Conservation (phyloP, 768 basidiomycete genomes). For the Tulasnella sp. region DNA sequence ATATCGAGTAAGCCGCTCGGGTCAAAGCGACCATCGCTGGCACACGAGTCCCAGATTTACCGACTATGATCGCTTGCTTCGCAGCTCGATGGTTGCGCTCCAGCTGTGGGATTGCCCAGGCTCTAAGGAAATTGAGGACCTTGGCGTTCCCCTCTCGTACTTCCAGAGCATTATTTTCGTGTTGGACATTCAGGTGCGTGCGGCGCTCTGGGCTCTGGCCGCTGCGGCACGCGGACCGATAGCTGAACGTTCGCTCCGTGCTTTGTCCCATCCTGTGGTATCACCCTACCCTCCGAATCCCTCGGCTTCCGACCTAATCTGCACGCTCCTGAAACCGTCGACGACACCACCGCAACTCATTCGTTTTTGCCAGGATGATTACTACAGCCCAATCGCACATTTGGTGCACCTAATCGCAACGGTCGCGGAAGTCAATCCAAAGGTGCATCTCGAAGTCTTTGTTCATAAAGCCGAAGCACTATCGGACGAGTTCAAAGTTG, state of each 20-base stretch:
- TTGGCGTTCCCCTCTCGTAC: slow-evolving; percentile 68
- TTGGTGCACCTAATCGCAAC: slow-evolving; percentile 78
- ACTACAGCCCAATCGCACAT: slow-evolving; percentile 76
- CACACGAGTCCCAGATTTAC: slow-evolving; percentile 18
- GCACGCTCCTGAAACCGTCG: slow-evolving; percentile 6
- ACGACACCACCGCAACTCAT: not conserved
- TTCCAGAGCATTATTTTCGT: slow-evolving; percentile 89
- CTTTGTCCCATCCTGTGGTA: slow-evolving; percentile 18
- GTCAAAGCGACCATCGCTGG: not conserved
- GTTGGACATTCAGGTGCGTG: slow-evolving; percentile 84
- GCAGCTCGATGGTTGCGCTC: slow-evolving; percentile 84
- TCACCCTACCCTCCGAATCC: slow-evolving; percentile 16
- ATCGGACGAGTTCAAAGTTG: slow-evolving; percentile 77
- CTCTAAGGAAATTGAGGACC: slow-evolving; percentile 72
- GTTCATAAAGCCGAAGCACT: slow-evolving; percentile 93
- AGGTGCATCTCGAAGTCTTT: slow-evolving; percentile 82
- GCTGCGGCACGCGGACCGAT: slow-evolving; percentile 16
- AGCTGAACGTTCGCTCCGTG: slow-evolving; percentile 12
- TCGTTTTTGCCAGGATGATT: slow-evolving; percentile 57
- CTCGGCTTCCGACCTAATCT: not conserved
- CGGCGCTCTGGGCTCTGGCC: slow-evolving; percentile 3
- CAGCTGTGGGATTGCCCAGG: slow-evolving; percentile 96
- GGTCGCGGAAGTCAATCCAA: slow-evolving; percentile 69
- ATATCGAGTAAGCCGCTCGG: slow-evolving; percentile 65
- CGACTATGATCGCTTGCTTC: slow-evolving; percentile 18